Conservation (phyloP, 108 stramenopile genomes). For the Nitzschia palea region DNA sequence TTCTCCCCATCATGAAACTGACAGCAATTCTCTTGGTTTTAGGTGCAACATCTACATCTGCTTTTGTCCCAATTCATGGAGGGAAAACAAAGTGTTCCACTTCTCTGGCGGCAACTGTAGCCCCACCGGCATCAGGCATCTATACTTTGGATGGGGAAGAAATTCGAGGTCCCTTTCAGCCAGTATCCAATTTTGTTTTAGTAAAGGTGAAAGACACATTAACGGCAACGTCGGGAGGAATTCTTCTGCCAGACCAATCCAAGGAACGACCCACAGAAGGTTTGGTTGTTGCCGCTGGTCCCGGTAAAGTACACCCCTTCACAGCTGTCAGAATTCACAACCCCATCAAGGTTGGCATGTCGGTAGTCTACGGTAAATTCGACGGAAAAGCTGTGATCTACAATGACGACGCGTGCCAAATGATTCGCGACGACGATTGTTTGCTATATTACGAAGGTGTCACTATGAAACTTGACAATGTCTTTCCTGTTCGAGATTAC, state of each 20-base stretch:
- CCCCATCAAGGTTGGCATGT: slow-evolving; percentile 76
- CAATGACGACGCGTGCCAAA: slow-evolving; percentile 88
- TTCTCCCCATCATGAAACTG: background rate
- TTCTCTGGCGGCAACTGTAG: background rate
- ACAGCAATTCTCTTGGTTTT: background rate
- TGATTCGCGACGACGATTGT: slow-evolving; percentile 94
- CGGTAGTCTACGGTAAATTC: slow-evolving; percentile 92
- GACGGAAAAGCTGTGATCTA: slow-evolving; percentile 87
- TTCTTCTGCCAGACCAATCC: slow-evolving; percentile 88
- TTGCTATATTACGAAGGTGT: slow-evolving; percentile 85
- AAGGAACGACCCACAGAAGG: slow-evolving; percentile 92
- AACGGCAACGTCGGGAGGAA: slow-evolving; percentile 88
- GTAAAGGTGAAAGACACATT: slow-evolving; percentile 83
- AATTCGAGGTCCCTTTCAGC: slow-evolving; percentile 81
- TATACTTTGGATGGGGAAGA: slow-evolving; percentile 68
- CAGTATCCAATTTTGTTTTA: slow-evolving; percentile 83
- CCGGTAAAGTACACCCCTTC: slow-evolving; percentile 89
- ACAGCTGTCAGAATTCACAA: slow-evolving; percentile 82
- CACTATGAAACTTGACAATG: slow-evolving; percentile 83
- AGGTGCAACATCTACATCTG: background rate
- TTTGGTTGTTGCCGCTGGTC: slow-evolving; percentile 85
- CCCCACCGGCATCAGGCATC: background rate
- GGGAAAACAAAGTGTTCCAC: background rate
- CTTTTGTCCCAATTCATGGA: background rate
- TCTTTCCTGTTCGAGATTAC: slow-evolving; percentile 84